phyloP scores from a whole-genome alignment of 768 basidiomycete species.

The Mycena albidolilacea region DNA sequence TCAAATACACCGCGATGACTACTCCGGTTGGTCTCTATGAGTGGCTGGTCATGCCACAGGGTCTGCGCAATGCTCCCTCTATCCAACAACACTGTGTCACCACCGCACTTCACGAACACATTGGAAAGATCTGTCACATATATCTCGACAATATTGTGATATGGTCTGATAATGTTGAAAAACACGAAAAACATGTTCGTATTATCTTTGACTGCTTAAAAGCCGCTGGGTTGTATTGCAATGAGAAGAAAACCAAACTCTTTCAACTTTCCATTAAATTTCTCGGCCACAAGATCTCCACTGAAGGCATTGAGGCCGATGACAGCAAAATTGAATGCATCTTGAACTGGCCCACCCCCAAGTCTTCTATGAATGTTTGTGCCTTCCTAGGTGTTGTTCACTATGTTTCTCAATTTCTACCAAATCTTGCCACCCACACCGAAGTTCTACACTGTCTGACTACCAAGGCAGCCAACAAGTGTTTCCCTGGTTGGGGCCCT shows the following conservation, averaged over 20 bases:
- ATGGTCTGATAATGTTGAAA: constrained; percentile 54
- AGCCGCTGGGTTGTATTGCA: constrained; percentile 42
- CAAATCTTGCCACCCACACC: background rate
- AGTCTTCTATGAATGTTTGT: background rate
- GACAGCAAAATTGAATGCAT: background rate
- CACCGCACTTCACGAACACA: constrained; percentile 46
- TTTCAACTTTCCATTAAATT: background rate
- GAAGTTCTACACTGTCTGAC: too few relatives aligned
- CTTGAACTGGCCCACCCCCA: background rate
- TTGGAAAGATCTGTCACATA: constrained; percentile 60
- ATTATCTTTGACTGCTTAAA: constrained; percentile 42
- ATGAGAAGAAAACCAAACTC: constrained; percentile 39
- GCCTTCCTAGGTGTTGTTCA: background rate
- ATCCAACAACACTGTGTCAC: constrained; percentile 54
- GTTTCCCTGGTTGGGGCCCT: too few relatives aligned
- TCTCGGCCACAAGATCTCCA: background rate
- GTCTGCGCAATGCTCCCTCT: constrained; percentile 50
- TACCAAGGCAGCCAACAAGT: too few relatives aligned
- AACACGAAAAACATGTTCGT: constrained; percentile 48
- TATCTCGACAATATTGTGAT: constrained; percentile 65
- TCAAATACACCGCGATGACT: constrained; percentile 50
- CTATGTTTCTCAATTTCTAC: background rate
- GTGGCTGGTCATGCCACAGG: constrained; percentile 60
- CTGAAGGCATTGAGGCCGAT: background rate
- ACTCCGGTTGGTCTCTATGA: constrained; percentile 57